Evolutionary conservation across 257 asterid genomes (phyloP), one percentile per base, ranked within the genome.

Genomic region (Lantana camara): DNA sequence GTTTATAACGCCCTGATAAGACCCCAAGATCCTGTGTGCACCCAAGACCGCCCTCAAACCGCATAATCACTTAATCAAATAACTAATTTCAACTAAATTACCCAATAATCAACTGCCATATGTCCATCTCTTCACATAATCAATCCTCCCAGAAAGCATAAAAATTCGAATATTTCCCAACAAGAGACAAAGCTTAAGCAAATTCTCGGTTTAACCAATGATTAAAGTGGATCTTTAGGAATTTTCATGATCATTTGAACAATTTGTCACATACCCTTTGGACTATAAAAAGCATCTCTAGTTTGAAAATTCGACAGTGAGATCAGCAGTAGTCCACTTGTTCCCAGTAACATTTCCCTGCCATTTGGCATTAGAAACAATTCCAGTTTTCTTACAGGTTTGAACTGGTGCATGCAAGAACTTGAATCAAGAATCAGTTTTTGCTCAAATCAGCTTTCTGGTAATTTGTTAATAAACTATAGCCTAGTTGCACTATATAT

Each of bases 201-300:
- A 70, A 46, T 50, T 64, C 32, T 69, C 63, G 88, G 71, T 56
- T 48, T 55, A 48, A 73, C 69, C 88, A 19, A 82, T 34, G 75
- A 51, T 30, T 34, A 24, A 55, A 60, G 14, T 6, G 38, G 21
- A 20, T 13, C 4, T 54, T 12, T 32, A 20, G 22, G 51, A 38
- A 29, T 13, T 47, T 32, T 13, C 8, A 66, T 49, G 21, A 45
- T 20, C 22, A 24, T n/a, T 15, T 23, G 1, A 22, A 20, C 21
- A 24, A 1, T 73, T 82, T 78, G 87, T 82, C 87, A 27, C 22
- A 14, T 70, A 58, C 81, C 46, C 57, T 34, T 73, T 68, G 70
- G 70, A 82, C 82, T 70, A 76, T 76, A 77, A 74, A 27, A 79
- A 41, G 85, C 74, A 82, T 82, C 84, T 79, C 2, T 11, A 32